Evolutionary conservation across 345 rosid genomes (phyloP).

Genomic region (Gossypium arboreum): DNA sequence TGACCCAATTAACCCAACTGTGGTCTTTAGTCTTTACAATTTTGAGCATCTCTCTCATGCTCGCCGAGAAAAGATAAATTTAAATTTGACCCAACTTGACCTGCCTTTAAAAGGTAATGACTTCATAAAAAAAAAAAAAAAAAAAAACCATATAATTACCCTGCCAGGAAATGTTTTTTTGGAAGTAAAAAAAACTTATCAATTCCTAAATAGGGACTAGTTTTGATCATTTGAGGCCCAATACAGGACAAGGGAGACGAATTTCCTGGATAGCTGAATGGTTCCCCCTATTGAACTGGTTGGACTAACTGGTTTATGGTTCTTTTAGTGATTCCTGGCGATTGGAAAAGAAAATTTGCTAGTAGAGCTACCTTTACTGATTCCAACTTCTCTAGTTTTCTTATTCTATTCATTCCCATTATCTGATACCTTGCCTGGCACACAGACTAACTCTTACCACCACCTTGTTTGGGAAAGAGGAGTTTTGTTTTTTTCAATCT

Average conservation of each 20-base stretch:
- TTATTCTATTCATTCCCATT: not conserved
- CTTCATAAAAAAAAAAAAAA: not conserved
- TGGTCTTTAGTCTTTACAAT: not conserved
- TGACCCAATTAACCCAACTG: not conserved
- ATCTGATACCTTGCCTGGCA: not conserved
- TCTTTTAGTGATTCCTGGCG: conserved; percentile 5
- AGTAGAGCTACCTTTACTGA: not conserved
- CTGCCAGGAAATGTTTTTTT: not conserved
- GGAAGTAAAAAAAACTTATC: not conserved
- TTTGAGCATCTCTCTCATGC: not conserved
- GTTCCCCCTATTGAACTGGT: not conserved
- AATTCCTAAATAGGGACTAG: not conserved
- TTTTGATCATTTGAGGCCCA: not conserved
- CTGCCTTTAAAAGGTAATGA: not conserved
- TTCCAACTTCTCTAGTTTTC: conserved; percentile 7
- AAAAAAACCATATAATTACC: not conserved
- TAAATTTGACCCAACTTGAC: not conserved
- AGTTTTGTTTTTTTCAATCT: not conserved
- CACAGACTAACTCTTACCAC: not conserved
- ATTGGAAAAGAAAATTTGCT: conserved; percentile 1
- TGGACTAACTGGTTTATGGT: conserved; percentile 1
- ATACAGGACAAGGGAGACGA: not conserved
- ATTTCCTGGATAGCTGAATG: conserved; percentile 6
- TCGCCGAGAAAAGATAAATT: not conserved
- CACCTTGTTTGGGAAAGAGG: not conserved